Base-by-base conservation (phyloP, 805 yeast genomes). In the Ogataea salicorniae region DNA sequence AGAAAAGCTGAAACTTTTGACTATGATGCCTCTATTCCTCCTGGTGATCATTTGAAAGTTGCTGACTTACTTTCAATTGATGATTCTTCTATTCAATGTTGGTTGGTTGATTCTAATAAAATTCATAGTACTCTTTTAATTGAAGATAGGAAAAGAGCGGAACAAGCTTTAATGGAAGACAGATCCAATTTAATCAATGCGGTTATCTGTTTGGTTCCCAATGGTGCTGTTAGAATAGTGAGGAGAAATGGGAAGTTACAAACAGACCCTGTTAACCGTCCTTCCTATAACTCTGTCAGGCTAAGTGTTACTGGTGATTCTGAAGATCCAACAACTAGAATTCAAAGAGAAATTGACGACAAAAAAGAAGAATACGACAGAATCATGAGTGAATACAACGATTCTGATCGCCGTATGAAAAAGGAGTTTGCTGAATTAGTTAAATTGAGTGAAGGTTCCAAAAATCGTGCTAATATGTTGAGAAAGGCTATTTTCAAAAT, bases 81-180 rank as follows among this genome's bases (percentile, higher is more conserved):
- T 0, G 71, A 81, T 49, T 79, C 77, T 38, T 74, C 75, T 37
- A 73, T 83, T 8, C 73, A 76, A 56, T 82, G 79, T 54, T 66
- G 84, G 2, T 62, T 90, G 41, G 81, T 90, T 43, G 96, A 87
- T 64, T 53, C 73, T 3, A 72, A 73, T 37, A 71, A 67, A 39
- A 74, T 87, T 41, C 95, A 91, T 58, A 71, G 75, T 11, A 67
- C 76, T 0, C 67, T 85, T 0, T 61, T 90, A 37, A 70, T 80
- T 16, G 72, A 74, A 1, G 70, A 79, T 45, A 71, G 81, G 52
- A 55, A 61, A 2, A 74, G 72, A 14, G 92, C 87, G 0, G 80
- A 78, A 53, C 46, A 51, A 0, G 62, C 72, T 16, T 60, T 81
- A 46, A 46, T 56, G n/a, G 48, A 53, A 5, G 61, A 66, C 9